Evolutionary conservation across 1,284 basidiomycete species (phyloP).

Genomic region (Irpex sp.): DNA sequence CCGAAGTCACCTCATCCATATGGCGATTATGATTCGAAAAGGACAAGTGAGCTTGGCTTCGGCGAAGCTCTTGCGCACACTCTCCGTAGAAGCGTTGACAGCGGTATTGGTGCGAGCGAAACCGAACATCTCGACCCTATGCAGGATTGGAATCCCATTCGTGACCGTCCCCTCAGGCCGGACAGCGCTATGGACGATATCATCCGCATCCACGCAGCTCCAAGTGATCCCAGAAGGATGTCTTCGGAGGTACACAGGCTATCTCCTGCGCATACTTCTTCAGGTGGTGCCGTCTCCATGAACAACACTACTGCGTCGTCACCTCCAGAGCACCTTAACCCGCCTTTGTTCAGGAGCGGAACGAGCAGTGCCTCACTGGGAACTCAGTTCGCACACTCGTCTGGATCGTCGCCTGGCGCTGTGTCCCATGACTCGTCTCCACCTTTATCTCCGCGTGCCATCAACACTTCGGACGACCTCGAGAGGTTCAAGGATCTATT

Average conservation of each 20-base stretch:
- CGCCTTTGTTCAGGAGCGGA: constrained; percentile 22
- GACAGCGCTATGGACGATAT: constrained; percentile 10
- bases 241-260: neutral
- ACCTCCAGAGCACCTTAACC: constrained; percentile 23
- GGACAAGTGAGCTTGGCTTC: constrained; percentile 29
- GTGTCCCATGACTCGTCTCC: constrained; percentile 38
- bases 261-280: constrained; percentile 14
- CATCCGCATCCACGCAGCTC: constrained; percentile 3
- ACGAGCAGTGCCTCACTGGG: constrained; percentile 6
- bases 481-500: constrained; percentile 70
- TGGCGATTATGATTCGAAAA: constrained; percentile 16
- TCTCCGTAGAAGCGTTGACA: constrained; percentile 37
- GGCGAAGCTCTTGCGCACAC: constrained; percentile 29
- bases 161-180: constrained; percentile 6
- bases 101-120: constrained; percentile 45
- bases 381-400: constrained; percentile 16
- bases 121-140: constrained; percentile 18
- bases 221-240: neutral
- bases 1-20: constrained; percentile 23
- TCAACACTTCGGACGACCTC: constrained; percentile 59
- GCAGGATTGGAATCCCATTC: constrained; percentile 14
- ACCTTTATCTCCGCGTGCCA: constrained; percentile 29
- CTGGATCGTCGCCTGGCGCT: constrained; percentile 35
- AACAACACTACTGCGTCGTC: constrained; percentile 27
- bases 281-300: constrained; percentile 11